Percentiles rank a stretch among this genome's conserved stretches.
These are phyloP conservation scores for Tetrahymena elliotti DNA, from an alignment of 73 alveolate genomes.

Conservation along the genomic window DNA sequence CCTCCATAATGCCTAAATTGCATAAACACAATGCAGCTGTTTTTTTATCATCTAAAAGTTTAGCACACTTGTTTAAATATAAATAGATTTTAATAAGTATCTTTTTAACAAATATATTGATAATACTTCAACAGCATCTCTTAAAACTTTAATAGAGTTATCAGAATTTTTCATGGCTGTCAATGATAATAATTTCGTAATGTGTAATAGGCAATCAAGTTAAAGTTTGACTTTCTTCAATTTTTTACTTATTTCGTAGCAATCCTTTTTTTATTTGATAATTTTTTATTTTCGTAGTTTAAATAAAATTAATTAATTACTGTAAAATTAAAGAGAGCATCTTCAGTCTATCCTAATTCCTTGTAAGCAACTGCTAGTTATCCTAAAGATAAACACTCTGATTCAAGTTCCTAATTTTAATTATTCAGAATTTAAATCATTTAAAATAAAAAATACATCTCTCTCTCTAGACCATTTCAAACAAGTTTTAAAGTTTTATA, in stretches of 20 bases:
- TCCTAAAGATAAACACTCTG: not conserved
- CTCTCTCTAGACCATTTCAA: slow-evolving; percentile 84
- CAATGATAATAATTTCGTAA: not conserved
- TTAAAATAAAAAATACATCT: slow-evolving; percentile 41
- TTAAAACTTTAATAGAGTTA: not conserved
- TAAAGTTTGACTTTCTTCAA: not conserved
- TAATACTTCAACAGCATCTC: not conserved
- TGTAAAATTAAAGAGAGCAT: not conserved
- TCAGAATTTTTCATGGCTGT: not conserved
- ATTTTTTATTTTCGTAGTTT: not conserved
- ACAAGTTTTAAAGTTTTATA: slow-evolving; percentile 74
- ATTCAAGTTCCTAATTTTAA: not conserved
- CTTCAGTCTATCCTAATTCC: not conserved
- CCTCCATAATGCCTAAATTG: not conserved
- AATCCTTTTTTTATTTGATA: not conserved
- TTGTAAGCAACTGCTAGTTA: not conserved
- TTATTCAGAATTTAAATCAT: not conserved
- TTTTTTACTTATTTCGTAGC: not conserved
- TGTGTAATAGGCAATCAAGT: not conserved
- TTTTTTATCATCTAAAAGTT: not conserved
- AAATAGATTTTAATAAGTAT: not conserved
- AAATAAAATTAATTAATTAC: not conserved
- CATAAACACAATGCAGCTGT: not conserved
- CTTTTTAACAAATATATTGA: not conserved
- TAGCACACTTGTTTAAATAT: not conserved